These are phyloP conservation scores for Lecanicillium sp. DNA, from an alignment of 2,329 filamentous ascomycete species.

Conservation along the genomic window DNA sequence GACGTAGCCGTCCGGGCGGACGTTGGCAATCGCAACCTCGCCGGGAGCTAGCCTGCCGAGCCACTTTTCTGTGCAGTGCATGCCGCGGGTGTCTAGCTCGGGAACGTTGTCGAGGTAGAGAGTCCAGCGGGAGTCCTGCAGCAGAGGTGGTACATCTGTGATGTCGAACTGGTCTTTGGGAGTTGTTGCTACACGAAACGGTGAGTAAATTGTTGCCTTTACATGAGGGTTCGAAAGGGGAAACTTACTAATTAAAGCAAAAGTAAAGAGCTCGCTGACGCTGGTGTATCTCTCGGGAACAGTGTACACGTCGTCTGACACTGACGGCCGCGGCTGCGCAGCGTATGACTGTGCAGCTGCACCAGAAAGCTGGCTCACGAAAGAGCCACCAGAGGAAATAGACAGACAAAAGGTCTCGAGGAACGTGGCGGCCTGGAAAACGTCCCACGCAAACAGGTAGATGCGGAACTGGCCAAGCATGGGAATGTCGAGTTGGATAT, in stretches of 20 bases:
- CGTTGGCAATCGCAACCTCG: conserved; percentile 58
- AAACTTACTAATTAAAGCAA: conserved; percentile 55
- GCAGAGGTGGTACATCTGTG: conserved; percentile 50
- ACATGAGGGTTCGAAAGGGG: no score
- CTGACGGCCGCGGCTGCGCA: conserved; percentile 46
- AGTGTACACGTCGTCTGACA: conserved; percentile 57
- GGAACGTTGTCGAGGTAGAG: conserved; percentile 63
- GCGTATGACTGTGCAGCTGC: conserved; percentile 56
- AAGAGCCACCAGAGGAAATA: conserved; percentile 41
- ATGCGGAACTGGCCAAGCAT: conserved; percentile 71
- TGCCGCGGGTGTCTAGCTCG: conserved; percentile 43
- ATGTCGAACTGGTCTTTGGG: conserved; percentile 58
- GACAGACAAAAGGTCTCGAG: conserved; percentile 50
- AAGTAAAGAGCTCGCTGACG: conserved; percentile 62
- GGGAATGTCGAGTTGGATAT: conserved; percentile 71
- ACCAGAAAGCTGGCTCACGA: conserved; percentile 52
- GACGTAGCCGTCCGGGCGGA: conserved; percentile 68
- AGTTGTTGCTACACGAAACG: conserved; percentile 48
- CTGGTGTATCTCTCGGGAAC: conserved; percentile 62
- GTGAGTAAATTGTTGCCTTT: neutral
- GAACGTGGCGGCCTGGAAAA: conserved; percentile 48
- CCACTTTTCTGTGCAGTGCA: conserved; percentile 61
- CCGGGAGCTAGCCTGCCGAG: conserved; percentile 48
- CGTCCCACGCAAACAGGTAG: conserved; percentile 61
- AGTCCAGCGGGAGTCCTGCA: conserved; percentile 62